phyloP scores from a whole-genome alignment of 345 rosid genomes.

The Murraya paniculata region DNA sequence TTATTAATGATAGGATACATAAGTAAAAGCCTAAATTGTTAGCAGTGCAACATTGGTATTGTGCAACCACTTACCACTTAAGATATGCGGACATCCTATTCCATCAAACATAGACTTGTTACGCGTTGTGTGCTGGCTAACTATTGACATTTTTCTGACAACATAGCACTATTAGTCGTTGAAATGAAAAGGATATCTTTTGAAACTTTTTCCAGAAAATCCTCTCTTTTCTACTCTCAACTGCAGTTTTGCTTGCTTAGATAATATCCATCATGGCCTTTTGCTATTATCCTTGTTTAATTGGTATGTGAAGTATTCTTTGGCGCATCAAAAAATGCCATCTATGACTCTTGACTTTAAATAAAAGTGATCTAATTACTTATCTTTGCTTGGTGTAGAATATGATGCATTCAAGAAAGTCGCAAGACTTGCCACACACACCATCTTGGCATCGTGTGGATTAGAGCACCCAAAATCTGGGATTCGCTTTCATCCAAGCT shows the following conservation, averaged over 20 bases:
- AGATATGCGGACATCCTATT: background rate
- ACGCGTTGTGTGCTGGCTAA: background rate
- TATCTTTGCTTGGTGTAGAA: slow-evolving; percentile 27
- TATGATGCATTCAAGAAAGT: slow-evolving; percentile 43
- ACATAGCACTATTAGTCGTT: background rate
- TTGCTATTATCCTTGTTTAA: background rate
- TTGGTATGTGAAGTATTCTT: background rate
- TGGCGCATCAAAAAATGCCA: background rate
- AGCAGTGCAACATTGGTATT: background rate
- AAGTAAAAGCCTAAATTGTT: background rate
- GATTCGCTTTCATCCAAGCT: slow-evolving; percentile 14
- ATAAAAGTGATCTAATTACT: background rate
- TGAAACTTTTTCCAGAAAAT: background rate
- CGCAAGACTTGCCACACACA: slow-evolving; percentile 49
- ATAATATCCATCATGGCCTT: background rate
- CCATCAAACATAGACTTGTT: background rate
- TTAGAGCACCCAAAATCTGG: slow-evolving; percentile 34
- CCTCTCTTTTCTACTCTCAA: too few relatives aligned
- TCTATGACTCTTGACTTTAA: background rate
- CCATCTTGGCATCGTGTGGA: slow-evolving; percentile 50
- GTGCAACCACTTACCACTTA: background rate
- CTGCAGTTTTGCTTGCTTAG: background rate
- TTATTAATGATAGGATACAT: background rate
- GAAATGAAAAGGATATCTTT: background rate
- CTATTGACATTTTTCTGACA: background rate